Evolutionary conservation across 2,329 filamentous ascomycete species (phyloP).

Genomic region (Rugonectria rugulosa): DNA sequence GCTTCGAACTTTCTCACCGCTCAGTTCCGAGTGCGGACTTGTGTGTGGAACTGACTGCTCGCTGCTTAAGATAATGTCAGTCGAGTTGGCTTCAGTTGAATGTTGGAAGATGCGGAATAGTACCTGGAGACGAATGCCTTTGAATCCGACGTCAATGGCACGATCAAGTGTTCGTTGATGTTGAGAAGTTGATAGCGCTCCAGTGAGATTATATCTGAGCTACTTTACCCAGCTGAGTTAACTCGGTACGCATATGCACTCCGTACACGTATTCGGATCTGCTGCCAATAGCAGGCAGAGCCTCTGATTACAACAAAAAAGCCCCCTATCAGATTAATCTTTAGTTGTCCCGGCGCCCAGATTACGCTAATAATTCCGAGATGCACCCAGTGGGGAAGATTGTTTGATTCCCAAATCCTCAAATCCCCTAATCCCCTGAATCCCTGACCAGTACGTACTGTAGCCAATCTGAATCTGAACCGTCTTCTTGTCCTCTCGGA

Average conservation of each 20-base stretch:
- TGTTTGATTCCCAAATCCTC: no score
- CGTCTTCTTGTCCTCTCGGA: no score
- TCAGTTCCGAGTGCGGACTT: slow-evolving; percentile 5
- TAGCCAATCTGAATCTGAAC: no score
- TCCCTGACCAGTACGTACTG: no score
- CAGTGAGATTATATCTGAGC: not conserved
- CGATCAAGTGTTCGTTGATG: not conserved
- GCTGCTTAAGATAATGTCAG: not conserved
- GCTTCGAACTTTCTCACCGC: slow-evolving; percentile 13
- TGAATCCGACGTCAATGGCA: slow-evolving; percentile 3
- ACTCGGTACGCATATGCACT: not conserved
- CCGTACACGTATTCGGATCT: slow-evolving; percentile 7
- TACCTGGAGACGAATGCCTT: not conserved
- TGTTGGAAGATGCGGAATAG: not conserved
- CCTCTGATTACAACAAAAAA: slow-evolving; percentile 6
- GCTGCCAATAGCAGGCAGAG: slow-evolving; percentile 5
- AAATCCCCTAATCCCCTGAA: slow-evolving; percentile 1
- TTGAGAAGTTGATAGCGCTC: not conserved
- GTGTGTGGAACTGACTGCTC: not conserved
- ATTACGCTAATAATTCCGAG: slow-evolving; percentile 15
- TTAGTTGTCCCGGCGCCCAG: slow-evolving; percentile 13
- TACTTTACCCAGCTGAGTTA: not conserved
- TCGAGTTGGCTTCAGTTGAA: not conserved
- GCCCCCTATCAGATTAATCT: slow-evolving; percentile 10
- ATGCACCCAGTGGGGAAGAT: slow-evolving; percentile 8